phyloP scores from a whole-genome alignment of 176 grass and related monocot species.

The Rhipidocladum racemiflorum region DNA sequence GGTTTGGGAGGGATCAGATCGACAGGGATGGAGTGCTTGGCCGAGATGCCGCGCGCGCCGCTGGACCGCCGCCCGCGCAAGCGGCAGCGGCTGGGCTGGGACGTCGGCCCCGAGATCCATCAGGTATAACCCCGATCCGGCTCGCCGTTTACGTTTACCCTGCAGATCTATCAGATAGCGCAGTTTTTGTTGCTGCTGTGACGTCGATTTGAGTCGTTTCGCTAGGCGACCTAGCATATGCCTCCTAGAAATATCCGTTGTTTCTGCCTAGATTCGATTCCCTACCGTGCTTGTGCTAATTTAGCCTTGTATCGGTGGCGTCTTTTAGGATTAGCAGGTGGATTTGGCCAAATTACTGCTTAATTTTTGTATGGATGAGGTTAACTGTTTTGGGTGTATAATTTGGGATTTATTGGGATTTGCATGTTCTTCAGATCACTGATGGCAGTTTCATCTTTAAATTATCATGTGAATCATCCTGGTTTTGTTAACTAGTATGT shows the following conservation, averaged over 20 bases:
- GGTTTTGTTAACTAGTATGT: fast-evolving
- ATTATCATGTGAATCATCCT: not conserved
- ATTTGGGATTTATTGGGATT: not conserved
- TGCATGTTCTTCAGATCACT: not conserved
- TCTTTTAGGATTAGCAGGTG: not conserved
- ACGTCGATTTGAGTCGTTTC: not conserved
- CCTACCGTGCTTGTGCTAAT: not conserved
- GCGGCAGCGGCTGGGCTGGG: slow-evolving; percentile 81
- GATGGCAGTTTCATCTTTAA: not conserved
- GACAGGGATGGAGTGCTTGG: slow-evolving; percentile 69
- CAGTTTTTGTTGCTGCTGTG: not conserved
- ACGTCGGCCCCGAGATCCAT: slow-evolving; percentile 66
- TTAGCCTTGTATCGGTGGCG: not conserved
- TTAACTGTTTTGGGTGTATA: not conserved
- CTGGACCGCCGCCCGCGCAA: slow-evolving; percentile 87
- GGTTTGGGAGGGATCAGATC: not conserved
- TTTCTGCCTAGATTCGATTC: not conserved
- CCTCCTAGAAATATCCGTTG: not conserved
- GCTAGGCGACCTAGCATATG: not conserved
- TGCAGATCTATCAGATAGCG: not conserved
- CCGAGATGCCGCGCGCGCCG: slow-evolving; percentile 63
- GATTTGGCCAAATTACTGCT: not conserved
- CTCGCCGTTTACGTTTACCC: not conserved
- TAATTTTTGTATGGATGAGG: not conserved
- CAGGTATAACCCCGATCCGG: slow-evolving; percentile 36